Percentiles rank a stretch among this genome's conserved stretches.
Conservation (phyloP, 1,139 yeast genomes). For the Pichia sp. region DNA sequence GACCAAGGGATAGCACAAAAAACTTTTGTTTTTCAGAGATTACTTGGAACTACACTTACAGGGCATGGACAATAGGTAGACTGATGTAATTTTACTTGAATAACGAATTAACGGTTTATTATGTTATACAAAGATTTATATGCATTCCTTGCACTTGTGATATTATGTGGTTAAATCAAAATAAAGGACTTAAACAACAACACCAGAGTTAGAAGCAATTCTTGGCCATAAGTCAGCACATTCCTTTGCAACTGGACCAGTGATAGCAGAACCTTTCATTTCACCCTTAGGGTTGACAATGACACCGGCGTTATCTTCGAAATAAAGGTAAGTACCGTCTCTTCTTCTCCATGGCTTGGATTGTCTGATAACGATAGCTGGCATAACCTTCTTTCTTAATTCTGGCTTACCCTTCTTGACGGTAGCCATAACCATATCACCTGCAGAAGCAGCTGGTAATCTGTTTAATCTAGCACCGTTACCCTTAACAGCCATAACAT, state of each 20-base stretch:
- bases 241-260: constrained; percentile 99
- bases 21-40: neutral
- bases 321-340: constrained; percentile 99
- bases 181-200: constrained; percentile 71
- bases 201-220: constrained; percentile 99
- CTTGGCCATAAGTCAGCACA: constrained; percentile 99
- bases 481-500: constrained; percentile 98
- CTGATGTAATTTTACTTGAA: neutral
- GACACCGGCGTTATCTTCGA: constrained; percentile 99
- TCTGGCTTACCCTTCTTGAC: constrained; percentile 99
- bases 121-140: constrained; percentile 19
- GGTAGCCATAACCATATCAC: constrained; percentile 99
- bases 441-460: constrained; percentile 99
- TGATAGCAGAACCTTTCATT: constrained; percentile 99
- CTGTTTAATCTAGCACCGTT: constrained; percentile 99
- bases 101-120: constrained; percentile 17
- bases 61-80: no score
- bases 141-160: constrained; percentile 24
- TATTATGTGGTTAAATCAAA: constrained; percentile 15
- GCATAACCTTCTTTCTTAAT: constrained; percentile 99
- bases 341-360: constrained; percentile 99
- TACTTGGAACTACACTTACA: no score
- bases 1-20: no score
- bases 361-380: constrained; percentile 99
- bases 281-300: constrained; percentile 99